phyloP scores from a whole-genome alignment of 148 eudicot genomes.

The Spergularia marina region DNA sequence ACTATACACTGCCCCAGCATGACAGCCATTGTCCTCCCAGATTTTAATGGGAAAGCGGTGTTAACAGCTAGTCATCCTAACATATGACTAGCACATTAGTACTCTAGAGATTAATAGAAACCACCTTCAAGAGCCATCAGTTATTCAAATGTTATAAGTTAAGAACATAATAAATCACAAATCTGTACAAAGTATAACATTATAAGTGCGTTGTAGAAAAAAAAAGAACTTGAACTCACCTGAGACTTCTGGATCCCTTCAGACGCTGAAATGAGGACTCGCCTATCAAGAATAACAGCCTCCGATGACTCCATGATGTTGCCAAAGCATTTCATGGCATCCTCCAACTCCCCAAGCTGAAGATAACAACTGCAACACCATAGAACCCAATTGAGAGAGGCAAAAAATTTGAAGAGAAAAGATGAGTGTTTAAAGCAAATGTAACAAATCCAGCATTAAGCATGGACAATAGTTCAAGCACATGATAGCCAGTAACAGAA shows the following conservation, averaged over 20 bases:
- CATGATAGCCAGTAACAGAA: neutral
- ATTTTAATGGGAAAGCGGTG: neutral
- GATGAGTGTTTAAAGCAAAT: neutral
- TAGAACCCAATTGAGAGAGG: neutral
- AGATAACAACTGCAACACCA: slow-evolving; percentile 62
- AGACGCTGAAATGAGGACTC: slow-evolving; percentile 72
- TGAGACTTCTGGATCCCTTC: slow-evolving; percentile 74
- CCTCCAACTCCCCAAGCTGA: slow-evolving; percentile 77
- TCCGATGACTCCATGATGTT: slow-evolving; percentile 49
- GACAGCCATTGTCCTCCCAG: neutral
- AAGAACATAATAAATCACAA: neutral
- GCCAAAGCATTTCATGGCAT: slow-evolving; percentile 53
- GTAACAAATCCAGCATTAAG: slow-evolving; percentile 3
- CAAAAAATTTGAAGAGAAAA: neutral
- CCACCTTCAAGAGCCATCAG: neutral
- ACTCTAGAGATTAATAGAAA: neutral
- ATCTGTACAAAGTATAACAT: neutral
- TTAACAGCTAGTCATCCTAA: neutral
- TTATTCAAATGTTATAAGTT: neutral
- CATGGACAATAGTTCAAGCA: neutral
- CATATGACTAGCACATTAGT: neutral
- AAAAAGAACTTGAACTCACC: slow-evolving; percentile 38
- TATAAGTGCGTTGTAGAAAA: neutral
- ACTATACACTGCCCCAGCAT: neutral
- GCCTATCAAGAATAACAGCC: slow-evolving; percentile 72